Evolutionary conservation across 148 eudicot genomes (phyloP).

Genomic region (Persicaria tinctoria): DNA sequence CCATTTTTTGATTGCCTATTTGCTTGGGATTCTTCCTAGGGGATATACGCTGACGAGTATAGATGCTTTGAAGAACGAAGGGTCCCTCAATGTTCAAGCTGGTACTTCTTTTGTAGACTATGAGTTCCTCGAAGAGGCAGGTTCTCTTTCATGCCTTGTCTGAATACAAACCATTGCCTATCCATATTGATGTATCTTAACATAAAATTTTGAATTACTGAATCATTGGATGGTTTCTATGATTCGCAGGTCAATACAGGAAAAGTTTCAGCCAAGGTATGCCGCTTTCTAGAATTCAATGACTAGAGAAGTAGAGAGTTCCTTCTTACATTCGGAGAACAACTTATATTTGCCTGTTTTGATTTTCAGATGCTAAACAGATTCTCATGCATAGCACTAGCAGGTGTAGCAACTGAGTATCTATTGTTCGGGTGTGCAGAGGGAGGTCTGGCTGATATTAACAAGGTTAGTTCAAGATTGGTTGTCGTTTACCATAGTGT

Average conservation of each 20-base stretch:
- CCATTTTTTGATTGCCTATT: slow-evolving; percentile 80
- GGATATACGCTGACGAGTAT: slow-evolving; percentile 75
- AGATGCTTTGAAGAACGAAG: slow-evolving; percentile 82
- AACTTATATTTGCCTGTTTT: background rate
- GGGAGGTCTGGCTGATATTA: slow-evolving; percentile 86
- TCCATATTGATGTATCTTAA: background rate
- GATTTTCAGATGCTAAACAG: slow-evolving; percentile 67
- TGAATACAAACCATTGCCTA: background rate
- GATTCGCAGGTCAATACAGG: slow-evolving; percentile 62
- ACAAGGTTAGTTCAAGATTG: slow-evolving; percentile 33
- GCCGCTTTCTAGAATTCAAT: background rate
- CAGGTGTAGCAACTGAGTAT: slow-evolving; percentile 96
- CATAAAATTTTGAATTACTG: background rate
- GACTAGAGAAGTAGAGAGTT: background rate
- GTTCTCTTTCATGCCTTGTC: slow-evolving; percentile 6
- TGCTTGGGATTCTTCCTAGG: slow-evolving; percentile 77
- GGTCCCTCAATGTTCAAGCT: slow-evolving; percentile 76
- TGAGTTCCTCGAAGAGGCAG: slow-evolving; percentile 79
- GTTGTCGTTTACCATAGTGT: background rate
- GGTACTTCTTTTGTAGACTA: slow-evolving; percentile 90
- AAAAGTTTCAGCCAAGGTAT: slow-evolving; percentile 71
- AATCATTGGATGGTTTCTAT: background rate
- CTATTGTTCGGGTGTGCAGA: slow-evolving; percentile 71
- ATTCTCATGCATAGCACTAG: slow-evolving; percentile 90
- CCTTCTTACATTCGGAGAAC: background rate